Conservation (phyloP, 176 grass and related monocot genomes). For the Rhynchospora pubera region DNA sequence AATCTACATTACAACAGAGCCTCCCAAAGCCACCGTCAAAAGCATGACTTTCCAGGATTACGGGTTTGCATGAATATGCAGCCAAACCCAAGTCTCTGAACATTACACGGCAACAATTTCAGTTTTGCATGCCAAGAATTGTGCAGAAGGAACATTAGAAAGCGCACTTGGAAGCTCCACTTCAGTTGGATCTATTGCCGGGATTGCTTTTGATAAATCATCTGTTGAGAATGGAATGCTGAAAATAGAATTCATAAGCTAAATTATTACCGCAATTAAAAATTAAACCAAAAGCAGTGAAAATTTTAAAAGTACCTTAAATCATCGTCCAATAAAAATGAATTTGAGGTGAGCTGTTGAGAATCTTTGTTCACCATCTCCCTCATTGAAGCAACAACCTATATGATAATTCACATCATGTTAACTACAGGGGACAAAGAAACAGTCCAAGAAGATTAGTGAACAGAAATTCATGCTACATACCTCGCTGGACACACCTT, state of each 20-base stretch:
- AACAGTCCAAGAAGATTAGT: not conserved
- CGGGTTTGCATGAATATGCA: not conserved
- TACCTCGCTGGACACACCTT: conserved; percentile 72
- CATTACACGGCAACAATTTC: conserved; percentile 30
- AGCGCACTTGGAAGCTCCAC: conserved; percentile 58
- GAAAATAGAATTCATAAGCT: conserved; percentile 28
- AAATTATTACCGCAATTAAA: not conserved
- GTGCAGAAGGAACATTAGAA: conserved; percentile 44
- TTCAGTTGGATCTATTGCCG: conserved; percentile 55
- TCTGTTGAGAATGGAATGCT: conserved; percentile 95
- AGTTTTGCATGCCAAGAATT: conserved; percentile 39
- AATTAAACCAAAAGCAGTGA: not conserved
- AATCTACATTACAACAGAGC: conserved; percentile 39
- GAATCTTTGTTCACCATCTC: conserved; percentile 88
- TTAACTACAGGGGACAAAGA: conserved; percentile 6
- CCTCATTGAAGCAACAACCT: conserved; percentile 87
- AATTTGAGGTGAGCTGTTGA: conserved; percentile 79
- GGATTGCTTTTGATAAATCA: conserved; percentile 92
- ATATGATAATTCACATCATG: conserved; percentile 18
- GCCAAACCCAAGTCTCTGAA: conserved; percentile 10
- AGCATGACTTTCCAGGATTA: conserved; percentile 18
- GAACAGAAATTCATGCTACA: conserved; percentile 2
- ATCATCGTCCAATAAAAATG: conserved; percentile 95
- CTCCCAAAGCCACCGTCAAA: conserved; percentile 25
- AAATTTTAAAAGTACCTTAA: conserved; percentile 37